These are phyloP conservation scores for Fusarium incarnatum DNA, from an alignment of 2,329 filamentous ascomycete genomes.

Conservation along the genomic window DNA sequence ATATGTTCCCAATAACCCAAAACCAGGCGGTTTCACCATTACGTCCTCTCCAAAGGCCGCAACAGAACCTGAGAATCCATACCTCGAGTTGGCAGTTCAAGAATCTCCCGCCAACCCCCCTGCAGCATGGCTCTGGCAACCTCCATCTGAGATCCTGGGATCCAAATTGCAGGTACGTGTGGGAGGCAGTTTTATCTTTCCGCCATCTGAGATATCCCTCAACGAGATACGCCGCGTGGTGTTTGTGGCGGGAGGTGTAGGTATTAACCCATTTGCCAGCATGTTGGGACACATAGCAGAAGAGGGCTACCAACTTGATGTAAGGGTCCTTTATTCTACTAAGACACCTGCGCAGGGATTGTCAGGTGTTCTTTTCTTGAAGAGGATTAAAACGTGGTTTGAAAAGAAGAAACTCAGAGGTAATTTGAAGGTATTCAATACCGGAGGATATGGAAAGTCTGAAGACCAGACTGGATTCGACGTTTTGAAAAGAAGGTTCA, in stretches of 20 bases:
- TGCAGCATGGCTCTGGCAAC: slow-evolving; percentile 80
- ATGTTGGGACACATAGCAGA: slow-evolving; percentile 73
- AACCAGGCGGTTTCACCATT: slow-evolving; percentile 89
- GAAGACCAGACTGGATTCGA: slow-evolving; percentile 20
- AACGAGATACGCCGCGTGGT: slow-evolving; percentile 66
- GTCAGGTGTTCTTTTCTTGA: slow-evolving; percentile 62
- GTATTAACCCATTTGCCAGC: slow-evolving; percentile 83
- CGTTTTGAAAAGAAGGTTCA: slow-evolving; percentile 56
- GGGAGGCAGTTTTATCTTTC: slow-evolving; percentile 85
- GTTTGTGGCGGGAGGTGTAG: slow-evolving; percentile 84
- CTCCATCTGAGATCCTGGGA: slow-evolving; percentile 65
- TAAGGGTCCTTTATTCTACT: slow-evolving; percentile 74
- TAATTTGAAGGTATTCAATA: slow-evolving; percentile 60
- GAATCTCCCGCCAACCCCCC: slow-evolving; percentile 76
- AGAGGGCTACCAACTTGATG: slow-evolving; percentile 49
- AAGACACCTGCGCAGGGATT: slow-evolving; percentile 50
- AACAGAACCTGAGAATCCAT: slow-evolving; percentile 56
- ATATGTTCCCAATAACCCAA: slow-evolving; percentile 74
- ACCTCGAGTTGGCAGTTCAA: slow-evolving; percentile 84
- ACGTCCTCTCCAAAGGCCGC: slow-evolving; percentile 76
- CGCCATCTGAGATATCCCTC: slow-evolving; percentile 63
- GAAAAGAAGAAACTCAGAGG: slow-evolving; percentile 50
- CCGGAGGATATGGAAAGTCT: slow-evolving; percentile 41
- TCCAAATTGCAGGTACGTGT: slow-evolving; percentile 74
- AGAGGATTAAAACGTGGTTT: slow-evolving; percentile 59